Percentiles rank a stretch among this genome's conserved stretches.
These are phyloP conservation scores for Scedosporium aurantiacum DNA, from an alignment of 2,329 filamentous ascomycete species.

Conservation along the genomic window DNA sequence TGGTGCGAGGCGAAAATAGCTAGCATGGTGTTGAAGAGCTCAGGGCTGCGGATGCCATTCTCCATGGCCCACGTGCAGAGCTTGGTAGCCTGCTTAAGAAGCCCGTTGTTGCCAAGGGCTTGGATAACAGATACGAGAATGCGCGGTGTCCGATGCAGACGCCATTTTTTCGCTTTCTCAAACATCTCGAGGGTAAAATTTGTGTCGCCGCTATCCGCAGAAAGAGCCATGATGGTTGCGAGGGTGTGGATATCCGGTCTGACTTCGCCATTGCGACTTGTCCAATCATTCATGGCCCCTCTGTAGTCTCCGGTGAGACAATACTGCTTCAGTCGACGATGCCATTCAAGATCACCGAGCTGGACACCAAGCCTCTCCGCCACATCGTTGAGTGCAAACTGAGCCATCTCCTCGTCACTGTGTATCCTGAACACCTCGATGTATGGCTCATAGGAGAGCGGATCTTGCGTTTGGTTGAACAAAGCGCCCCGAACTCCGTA, in stretches of 20 bases:
- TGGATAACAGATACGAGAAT: conserved; percentile 57
- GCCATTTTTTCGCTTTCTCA: conserved; percentile 43
- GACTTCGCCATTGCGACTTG: conserved; percentile 39
- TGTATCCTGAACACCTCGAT: conserved; percentile 1
- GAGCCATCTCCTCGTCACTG: conserved; percentile 7
- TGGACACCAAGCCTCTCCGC: conserved; percentile 9
- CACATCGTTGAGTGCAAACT: conserved; percentile 7
- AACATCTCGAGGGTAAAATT: conserved; percentile 57
- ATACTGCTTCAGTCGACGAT: conserved; percentile 64
- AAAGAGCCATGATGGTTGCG: conserved; percentile 62
- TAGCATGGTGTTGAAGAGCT: conserved; percentile 71
- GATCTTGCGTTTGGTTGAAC: not conserved
- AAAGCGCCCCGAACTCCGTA: not conserved
- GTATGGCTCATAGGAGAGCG: not conserved
- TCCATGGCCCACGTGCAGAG: conserved; percentile 38
- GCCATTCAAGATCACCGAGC: conserved; percentile 57
- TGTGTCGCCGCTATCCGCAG: conserved; percentile 61
- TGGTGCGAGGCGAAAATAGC: conserved; percentile 55
- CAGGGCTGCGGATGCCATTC: conserved; percentile 39
- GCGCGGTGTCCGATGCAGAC: conserved; percentile 38
- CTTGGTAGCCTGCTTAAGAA: conserved; percentile 24
- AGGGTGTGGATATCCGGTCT: conserved; percentile 55
- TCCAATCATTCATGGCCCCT: conserved; percentile 54
- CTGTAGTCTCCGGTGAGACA: conserved; percentile 54
- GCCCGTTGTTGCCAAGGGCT: conserved; percentile 43